Conservation (phyloP, 495 filamentous ascomycete species). For the Neurospora terricola region DNA sequence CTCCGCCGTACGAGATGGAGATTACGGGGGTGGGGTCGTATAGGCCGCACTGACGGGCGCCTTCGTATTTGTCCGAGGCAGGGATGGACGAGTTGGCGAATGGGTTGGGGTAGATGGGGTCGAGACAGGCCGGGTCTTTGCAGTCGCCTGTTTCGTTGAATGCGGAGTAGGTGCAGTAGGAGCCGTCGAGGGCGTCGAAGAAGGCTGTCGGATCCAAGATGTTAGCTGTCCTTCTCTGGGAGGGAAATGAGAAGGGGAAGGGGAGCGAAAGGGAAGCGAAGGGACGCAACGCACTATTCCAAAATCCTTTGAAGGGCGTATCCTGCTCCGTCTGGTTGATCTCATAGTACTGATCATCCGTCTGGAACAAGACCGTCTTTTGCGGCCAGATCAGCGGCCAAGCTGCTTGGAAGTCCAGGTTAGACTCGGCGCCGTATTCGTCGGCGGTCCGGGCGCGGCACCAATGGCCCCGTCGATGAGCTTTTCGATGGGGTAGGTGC, state of each 20-base stretch:
- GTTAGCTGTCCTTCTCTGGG: too few species aligned
- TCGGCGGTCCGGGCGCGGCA: slow-evolving; percentile 14
- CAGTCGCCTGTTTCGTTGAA: slow-evolving; percentile 25
- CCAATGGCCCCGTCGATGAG: slow-evolving; percentile 19
- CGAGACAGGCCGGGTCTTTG: slow-evolving; percentile 26
- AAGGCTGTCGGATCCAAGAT: too few species aligned
- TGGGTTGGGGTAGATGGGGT: slow-evolving; percentile 47
- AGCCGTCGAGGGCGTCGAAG: slow-evolving; percentile 47
- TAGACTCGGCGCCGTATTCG: slow-evolving; percentile 18
- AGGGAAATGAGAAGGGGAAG: too few species aligned
- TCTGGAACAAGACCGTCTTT: slow-evolving; percentile 47
- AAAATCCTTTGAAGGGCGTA: slow-evolving; percentile 31
- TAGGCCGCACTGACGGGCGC: slow-evolving; percentile 48
- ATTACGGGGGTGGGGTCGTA: slow-evolving; percentile 30
- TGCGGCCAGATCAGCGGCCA: slow-evolving; percentile 46
- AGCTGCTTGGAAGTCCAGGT: slow-evolving; percentile 26
- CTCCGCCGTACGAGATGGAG: slow-evolving; percentile 31
- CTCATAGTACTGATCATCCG: slow-evolving; percentile 43
- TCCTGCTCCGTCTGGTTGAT: slow-evolving; percentile 5
- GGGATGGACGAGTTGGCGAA: slow-evolving; percentile 1
- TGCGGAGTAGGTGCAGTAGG: slow-evolving; percentile 44
- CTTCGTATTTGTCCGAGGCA: slow-evolving; percentile 42
- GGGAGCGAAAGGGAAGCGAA: too few species aligned
- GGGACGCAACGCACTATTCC: slow-evolving; percentile 3
- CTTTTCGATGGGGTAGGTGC: slow-evolving; percentile 20